phyloP scores from a whole-genome alignment of 495 filamentous ascomycete genomes.

The Daldinia grandis region DNA sequence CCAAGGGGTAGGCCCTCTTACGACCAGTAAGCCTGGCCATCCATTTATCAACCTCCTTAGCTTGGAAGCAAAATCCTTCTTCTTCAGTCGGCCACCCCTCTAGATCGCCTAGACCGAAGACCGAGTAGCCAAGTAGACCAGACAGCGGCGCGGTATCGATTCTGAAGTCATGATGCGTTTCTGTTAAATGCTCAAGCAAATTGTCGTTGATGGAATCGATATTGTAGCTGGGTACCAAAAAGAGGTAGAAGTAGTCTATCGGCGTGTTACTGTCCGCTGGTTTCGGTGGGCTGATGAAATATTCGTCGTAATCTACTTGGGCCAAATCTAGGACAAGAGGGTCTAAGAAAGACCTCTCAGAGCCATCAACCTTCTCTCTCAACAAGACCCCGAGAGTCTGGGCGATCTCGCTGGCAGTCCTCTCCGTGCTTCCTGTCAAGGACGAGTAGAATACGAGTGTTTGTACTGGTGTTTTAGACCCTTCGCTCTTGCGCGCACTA shows the following conservation, averaged over 20 bases:
- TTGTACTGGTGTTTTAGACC: conserved; percentile 62
- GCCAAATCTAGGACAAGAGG: conserved; percentile 80
- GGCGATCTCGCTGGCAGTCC: conserved; percentile 65
- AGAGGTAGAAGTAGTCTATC: conserved; percentile 77
- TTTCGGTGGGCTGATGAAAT: conserved; percentile 74
- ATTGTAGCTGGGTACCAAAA: conserved; percentile 88
- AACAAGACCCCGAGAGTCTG: conserved; percentile 56
- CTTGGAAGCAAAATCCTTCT: conserved; percentile 92
- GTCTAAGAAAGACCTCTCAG: conserved; percentile 55
- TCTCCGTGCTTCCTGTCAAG: conserved; percentile 80
- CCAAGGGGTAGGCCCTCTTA: conserved; percentile 82
- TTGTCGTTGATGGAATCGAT: conserved; percentile 87
- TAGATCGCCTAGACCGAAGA: conserved; percentile 92
- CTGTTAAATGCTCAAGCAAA: conserved; percentile 82
- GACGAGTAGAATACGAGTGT: conserved; percentile 88
- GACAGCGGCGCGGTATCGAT: conserved; percentile 89
- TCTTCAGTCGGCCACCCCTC: conserved; percentile 90
- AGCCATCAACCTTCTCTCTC: conserved; percentile 31
- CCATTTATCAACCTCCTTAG: conserved; percentile 89
- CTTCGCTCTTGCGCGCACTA: conserved; percentile 20
- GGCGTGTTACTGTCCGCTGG: conserved; percentile 46
- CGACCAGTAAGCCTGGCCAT: conserved; percentile 88
- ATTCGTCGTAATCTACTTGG: conserved; percentile 89
- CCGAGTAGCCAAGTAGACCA: conserved; percentile 80
- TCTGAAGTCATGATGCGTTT: conserved; percentile 95